phyloP scores from a whole-genome alignment of 192 early-diverging fungal species.

The Podila epicladia region DNA sequence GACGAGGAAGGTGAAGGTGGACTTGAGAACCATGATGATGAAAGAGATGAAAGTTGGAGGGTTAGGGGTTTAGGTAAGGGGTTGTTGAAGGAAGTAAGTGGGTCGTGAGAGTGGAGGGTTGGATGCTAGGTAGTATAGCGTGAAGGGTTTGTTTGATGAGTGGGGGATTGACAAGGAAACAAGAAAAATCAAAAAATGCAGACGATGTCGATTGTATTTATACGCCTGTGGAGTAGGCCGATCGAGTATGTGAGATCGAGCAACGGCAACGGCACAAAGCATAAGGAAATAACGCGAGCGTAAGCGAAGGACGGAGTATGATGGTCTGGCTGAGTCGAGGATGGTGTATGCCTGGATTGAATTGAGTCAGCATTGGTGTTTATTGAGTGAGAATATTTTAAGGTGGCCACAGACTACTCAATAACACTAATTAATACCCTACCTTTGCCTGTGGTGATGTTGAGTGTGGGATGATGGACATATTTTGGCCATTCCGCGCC shows the following conservation, averaged over 20 bases:
- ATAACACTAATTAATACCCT: too few relatives aligned
- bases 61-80: background rate
- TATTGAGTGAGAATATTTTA: too few relatives aligned
- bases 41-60: background rate
- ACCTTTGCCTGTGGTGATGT: too few relatives aligned
- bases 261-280: background rate
- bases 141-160: constrained; percentile 3
- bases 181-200: background rate
- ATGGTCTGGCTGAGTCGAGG: too few relatives aligned
- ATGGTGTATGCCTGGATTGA: too few relatives aligned
- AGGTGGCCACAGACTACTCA: too few relatives aligned
- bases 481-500: too few relatives aligned
- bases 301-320: too few relatives aligned
- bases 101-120: background rate
- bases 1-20: constrained; percentile 31
- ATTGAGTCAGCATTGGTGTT: too few relatives aligned
- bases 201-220: constrained; percentile 11
- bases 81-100: background rate
- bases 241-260: background rate
- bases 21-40: constrained; percentile 40
- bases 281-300: background rate
- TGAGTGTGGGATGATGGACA: too few relatives aligned
- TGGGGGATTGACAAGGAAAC: constrained; percentile 21
- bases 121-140: constrained; percentile 17
- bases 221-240: background rate